Base-by-base conservation (phyloP, 2,329 filamentous ascomycete genomes). In the Fusarium pseudograminearum region DNA sequence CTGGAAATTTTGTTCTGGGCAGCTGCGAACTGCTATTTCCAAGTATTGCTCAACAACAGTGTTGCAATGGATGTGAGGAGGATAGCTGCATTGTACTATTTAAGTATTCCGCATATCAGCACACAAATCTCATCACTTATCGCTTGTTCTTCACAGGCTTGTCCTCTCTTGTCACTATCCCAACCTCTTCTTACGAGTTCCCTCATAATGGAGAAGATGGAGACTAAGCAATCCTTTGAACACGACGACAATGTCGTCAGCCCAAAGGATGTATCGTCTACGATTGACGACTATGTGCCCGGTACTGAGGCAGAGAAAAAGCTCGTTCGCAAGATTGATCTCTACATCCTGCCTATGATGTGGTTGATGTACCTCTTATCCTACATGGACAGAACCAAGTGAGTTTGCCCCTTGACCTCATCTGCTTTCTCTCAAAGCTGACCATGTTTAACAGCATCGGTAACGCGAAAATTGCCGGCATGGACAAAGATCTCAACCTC, bases 121-220 rank as follows among this genome's bases (percentile, higher is more conserved):
- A 34, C 0, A 1, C 33, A 36, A 36, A 10, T 14, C 15, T 34
- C 33, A 34, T 34, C 33, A 4, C 24, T 16, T 36, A n/a, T 36
- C 8, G 10, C 9, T 18, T 36, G 16, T 36, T 36, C 33, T 18
- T 10, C 4, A 11, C 33, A 18, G 1, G 33, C 15, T 1, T 8
- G 31, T 16, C 31, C 15, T 8, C 3, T 16, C 15, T 33, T 0
- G 4, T 16, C 1, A 33, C 3, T 16, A 0, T 4, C 7, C 15
- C 31, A 16, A 3, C 15, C 16, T 10, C 4, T 36, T 36, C 16
- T n/a, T 36, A 5, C 8, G 33, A 36, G 3, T 36, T 18, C 0
- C 8, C 4, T 10, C 5, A 10, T 16, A 2, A 18, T 36, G 16
- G 16, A 36, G 2, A 36, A 36, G 33, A 36, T 18, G 33, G 33